Percentiles rank a stretch among this genome's conserved stretches.
These are phyloP conservation scores for Fusarium pseudoanthophilum DNA, from an alignment of 2,329 filamentous ascomycete species.

Conservation along the genomic window DNA sequence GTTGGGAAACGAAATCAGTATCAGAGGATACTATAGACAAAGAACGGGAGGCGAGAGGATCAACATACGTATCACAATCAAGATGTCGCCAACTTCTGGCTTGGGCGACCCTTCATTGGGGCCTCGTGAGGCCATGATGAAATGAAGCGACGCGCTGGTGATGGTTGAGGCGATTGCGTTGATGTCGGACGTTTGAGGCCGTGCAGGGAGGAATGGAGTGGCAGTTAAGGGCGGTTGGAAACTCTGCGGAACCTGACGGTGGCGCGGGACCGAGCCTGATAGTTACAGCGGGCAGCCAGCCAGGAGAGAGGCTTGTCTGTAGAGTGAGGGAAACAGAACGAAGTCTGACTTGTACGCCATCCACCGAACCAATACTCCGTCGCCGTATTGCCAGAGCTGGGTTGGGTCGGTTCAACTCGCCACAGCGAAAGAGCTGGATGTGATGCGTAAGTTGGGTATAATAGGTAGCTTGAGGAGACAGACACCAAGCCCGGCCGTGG, in stretches of 20 bases:
- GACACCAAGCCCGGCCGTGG: slow-evolving; percentile 34
- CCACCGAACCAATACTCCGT: slow-evolving; percentile 35
- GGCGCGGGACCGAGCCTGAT: slow-evolving; percentile 29
- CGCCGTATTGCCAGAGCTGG: slow-evolving; percentile 35
- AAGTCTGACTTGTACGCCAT: slow-evolving; percentile 33
- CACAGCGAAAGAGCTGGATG: slow-evolving; percentile 40
- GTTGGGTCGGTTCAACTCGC: slow-evolving; percentile 29
- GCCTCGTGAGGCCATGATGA: slow-evolving; percentile 57
- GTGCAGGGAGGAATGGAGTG: slow-evolving; percentile 34
- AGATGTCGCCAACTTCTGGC: slow-evolving; percentile 72
- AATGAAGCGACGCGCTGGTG: slow-evolving; percentile 32
- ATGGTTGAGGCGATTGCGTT: slow-evolving; percentile 28
- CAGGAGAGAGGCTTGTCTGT: slow-evolving; percentile 13
- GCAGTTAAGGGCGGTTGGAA: slow-evolving; percentile 39
- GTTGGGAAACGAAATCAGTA: slow-evolving; percentile 23
- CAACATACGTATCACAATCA: slow-evolving; percentile 77
- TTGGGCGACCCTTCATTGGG: slow-evolving; percentile 52
- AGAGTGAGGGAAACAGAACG: slow-evolving; percentile 21
- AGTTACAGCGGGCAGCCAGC: slow-evolving; percentile 10
- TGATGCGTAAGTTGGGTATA: slow-evolving; percentile 41
- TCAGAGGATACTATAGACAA: slow-evolving; percentile 10
- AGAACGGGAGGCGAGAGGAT: slow-evolving; percentile 38
- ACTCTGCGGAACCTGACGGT: slow-evolving; percentile 35
- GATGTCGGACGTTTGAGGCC: slow-evolving; percentile 35
- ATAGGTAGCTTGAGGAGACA: slow-evolving; percentile 37